Base-by-base conservation (phyloP, 345 rosid genomes). In the Conringia planisiliqua region DNA sequence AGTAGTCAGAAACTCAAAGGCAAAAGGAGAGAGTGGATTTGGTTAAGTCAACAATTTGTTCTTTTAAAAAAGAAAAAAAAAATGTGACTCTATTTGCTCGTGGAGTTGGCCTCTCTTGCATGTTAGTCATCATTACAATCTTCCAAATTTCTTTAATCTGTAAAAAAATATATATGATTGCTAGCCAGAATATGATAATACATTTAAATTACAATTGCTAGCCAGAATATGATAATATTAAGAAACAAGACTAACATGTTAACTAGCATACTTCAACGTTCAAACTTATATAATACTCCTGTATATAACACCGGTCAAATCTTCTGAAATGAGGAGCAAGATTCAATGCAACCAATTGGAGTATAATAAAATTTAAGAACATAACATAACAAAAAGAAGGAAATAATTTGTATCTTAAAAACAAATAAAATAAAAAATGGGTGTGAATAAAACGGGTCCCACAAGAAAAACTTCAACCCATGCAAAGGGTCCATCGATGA, bases 401-500 rank as follows among this genome's bases (percentile, higher is more conserved):
- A 71, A 27, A 36, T 16, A 29, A 40, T 20, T 7, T 24, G 13
- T 7, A 20, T 17, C 22, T 46, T 1, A 3, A 40, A 43, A 32
- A 70, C 27, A 36, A 6, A 39, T 4, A 56, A 29, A 17, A 57
- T 1, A 57, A 56, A 58, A 60, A 46, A 18, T 5, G 6, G 26
- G 17, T 73, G 50, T 66, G 58, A 35, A 72, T 48, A 72, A 26
- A 16, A 30, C 0, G 14, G 79, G 27, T 0, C 79, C 79, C 62
- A 68, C 62, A 7, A 8, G 7, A 10, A 46, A 74, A 67, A 39
- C 3, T 57, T 57, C 43, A 68, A 75, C 46, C 78, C 74, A 67
- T 75, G 75, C 79, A 75, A 75, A 60, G 57, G 56, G 74, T 75
- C 79, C 74, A 68, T 75, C 20, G 74, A 75, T 62, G 79, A 68